Evolutionary conservation across 148 eudicot species (phyloP), one percentile per base, ranked within the genome.

Genomic region (Nyssa sinensis): DNA sequence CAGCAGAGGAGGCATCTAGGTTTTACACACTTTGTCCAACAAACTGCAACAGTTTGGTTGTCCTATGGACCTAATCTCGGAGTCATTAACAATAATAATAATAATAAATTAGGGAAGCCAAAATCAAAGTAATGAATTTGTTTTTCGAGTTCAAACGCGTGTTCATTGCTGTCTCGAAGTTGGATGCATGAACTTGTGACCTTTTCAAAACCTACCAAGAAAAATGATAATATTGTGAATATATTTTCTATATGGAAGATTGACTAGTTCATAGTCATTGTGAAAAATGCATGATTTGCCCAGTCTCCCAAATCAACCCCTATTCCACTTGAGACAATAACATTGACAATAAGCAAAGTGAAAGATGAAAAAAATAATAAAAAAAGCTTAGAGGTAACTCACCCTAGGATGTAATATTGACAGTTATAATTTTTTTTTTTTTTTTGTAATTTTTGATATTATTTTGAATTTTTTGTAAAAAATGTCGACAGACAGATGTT

Each of bases 151-250:
- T 81, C 77, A 72, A 67, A 64, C 24, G 51, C 69, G 23, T 80
- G 19, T 33, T 80, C 69, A 76, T 76, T 76, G 79, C 69, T 58
- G 62, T 66, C 66, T 12, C 35, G 34, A 76, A 68, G 53, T 61
- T 62, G 74, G 51, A 67, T 51, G n/a, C 62, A 44, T 62, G 27
- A 73, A 49, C 2, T 44, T 24, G 62, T 64, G 77, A 67, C 68
- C 41, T 60, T 77, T 81, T 77, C 80, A 76, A 72, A 33, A 81
- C 84, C 84, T 81, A 81, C 80, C 79, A 44, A 72, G 31, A 73
- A 81, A 73, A 76, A 73, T 67, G 84, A 81, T 77, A 14, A 19
- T 19, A 63, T 39, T 44, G 16, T 44, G 51, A n/a, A n/a, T n/a
- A n/a, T n/a, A n/a, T 44, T 11, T 44, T 11, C 51, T 11, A 44